Evolutionary conservation across 306 rosid species (phyloP), one percentile per base, ranked within the genome.

Genomic region (Lathyrus tuberosus): DNA sequence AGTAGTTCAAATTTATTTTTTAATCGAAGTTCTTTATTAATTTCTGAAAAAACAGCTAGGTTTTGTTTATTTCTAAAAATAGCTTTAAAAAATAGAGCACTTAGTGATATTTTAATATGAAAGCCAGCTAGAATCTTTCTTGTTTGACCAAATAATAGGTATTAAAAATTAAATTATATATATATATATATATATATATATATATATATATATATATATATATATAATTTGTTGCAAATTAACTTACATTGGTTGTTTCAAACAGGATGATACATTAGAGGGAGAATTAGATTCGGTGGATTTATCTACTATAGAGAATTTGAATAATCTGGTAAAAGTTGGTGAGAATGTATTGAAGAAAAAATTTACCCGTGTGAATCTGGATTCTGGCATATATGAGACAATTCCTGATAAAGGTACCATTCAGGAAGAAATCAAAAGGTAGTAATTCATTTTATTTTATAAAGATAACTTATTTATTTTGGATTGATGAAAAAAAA

Each of bases 401-500:
- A 61, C 86, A 14, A 11, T 75, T 80, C 53, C 17, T 18, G 22
- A 69, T 30, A 84, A 70, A 44, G 84, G 88, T 37, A 79, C 79
- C 63, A 86, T 82, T n/a, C 77, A 75, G 70, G 68, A 77, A 74
- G 85, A 75, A 40, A 78, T 84, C 15, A 65, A 75, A 59, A 86
- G 91, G 90, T 86, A 35, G 0, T 6, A 46, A 46, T 51, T 26
- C 20, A 5, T 52, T 63, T 52, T 14, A 9, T 33, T 64, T 60
- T 20, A 7, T 26, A 8, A 17, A 17, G 1, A 30, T 49, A 3
- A 48, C 49, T 56, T 59, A n/a, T 51, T 40, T 60, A 8, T 14
- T 69, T 69, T 69, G 15, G 24, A n/a, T 18, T 6, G 17, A 7
- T 7, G n/a, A 6, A 18, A 48, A 13, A 14, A 14, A 22, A 17